Base-by-base conservation (phyloP, 2,329 filamentous ascomycete species). In the Fusarium sp. region DNA sequence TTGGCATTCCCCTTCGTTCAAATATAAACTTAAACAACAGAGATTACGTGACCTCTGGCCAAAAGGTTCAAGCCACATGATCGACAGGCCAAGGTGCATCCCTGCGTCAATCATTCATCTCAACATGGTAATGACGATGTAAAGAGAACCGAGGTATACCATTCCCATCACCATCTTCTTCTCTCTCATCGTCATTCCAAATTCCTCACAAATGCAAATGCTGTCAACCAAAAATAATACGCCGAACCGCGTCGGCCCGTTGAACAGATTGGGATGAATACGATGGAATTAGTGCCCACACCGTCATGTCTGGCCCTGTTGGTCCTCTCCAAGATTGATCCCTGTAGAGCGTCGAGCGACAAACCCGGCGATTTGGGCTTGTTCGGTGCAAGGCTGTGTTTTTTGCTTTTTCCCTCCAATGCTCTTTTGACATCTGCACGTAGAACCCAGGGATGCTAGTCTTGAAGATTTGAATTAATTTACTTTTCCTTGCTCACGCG, bases 171-270 rank as follows among this genome's bases (percentile, higher is more conserved):
- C 9, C 25, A n/a, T 31, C 18, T 31, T n/a, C 25, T 46, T 29
- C 23, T 31, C 7, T 33, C 19, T n/a, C n/a, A 27, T 42, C 25
- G 21, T 27, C 44, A 55, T 60, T 60, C 19, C 46, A 49, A 63
- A 63, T 33, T 37, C 49, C 18, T 60, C 27, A 27, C 33, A 14
- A 39, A 35, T 44, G n/a, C 31, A 51, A 60, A 33, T 41, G 14
- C n/a, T 23, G 46, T 23, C 46, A 23, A 21, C 27, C 19, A 49
- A 42, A n/a, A 10, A 27, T 19, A 31, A 37, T 16, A 37, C 52
- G 19, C 64, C 41, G 64, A 67, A 69, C 27, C 51, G 49, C 44
- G 52, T 69, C 66, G 66, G 65, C 51, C 64, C 58, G 58, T 69
- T 33, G 37, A 33, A 35, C 39, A 44, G 37, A 44, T 59, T 49